Conservation (phyloP, 352 stramenopile genomes). For the Globisporangium nodosum region DNA sequence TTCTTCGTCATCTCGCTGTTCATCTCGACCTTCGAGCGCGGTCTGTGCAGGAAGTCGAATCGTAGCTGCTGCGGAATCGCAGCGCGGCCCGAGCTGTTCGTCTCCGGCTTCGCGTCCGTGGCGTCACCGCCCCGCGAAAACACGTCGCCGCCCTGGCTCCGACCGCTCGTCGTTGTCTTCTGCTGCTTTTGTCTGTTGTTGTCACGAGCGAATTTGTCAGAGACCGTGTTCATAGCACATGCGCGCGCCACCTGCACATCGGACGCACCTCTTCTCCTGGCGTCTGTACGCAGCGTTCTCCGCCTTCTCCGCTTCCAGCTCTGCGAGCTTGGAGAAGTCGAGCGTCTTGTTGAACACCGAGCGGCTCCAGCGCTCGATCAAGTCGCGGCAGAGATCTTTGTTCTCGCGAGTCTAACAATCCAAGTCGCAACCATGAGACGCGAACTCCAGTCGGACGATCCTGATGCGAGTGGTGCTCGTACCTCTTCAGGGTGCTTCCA, state of each 20-base stretch:
- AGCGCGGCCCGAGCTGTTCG: slow-evolving; percentile 52
- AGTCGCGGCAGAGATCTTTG: slow-evolving; percentile 79
- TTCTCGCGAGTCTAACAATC: slow-evolving; percentile 63
- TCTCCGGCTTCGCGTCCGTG: slow-evolving; percentile 26
- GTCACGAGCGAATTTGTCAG: not conserved
- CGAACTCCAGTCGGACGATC: not conserved
- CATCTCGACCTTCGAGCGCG: slow-evolving; percentile 76
- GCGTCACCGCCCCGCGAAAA: slow-evolving; percentile 36
- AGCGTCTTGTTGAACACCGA: slow-evolving; percentile 87
- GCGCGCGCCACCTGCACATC: not conserved
- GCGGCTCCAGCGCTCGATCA: slow-evolving; percentile 85
- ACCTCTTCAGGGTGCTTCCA: slow-evolving; percentile 87
- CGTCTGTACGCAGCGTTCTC: slow-evolving; percentile 72
- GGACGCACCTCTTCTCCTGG: slow-evolving; percentile 35
- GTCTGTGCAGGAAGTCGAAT: slow-evolving; percentile 81
- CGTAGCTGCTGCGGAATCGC: slow-evolving; percentile 67
- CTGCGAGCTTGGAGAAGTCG: slow-evolving; percentile 81
- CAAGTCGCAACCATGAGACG: not conserved
- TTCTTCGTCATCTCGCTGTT: slow-evolving; percentile 57
- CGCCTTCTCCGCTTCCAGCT: slow-evolving; percentile 82
- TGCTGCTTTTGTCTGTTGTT: slow-evolving; percentile 32
- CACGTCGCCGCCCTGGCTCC: slow-evolving; percentile 37
- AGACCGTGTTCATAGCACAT: not conserved
- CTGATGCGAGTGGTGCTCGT: not conserved
- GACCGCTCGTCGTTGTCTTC: slow-evolving; percentile 23